Evolutionary conservation across 1,284 basidiomycete genomes (phyloP), one percentile per base, ranked within the genome.

Genomic region (Malassezia sp.): DNA sequence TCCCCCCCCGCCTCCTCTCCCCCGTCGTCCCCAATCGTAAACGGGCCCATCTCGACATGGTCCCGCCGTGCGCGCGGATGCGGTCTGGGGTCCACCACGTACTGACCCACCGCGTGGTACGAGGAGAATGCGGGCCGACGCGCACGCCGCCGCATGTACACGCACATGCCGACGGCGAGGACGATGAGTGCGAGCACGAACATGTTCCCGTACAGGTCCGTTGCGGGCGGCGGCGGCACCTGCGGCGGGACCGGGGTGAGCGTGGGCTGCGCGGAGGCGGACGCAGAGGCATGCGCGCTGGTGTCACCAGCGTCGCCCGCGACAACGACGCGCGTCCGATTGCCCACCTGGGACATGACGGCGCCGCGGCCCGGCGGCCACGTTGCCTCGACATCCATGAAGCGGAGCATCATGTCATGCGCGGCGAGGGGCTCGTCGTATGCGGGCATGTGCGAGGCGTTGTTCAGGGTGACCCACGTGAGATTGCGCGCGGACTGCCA

Each of bases 401-500:
- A 69, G 18, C 64, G 53, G 4, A 69, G 79, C 63, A 97, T 91
- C 93, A 97, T 96, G 72, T 97, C 91, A 71, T 96, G 89, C 4
- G 87, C 77, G 24, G 83, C 80, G 45, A 86, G 77, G 0, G 90
- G 91, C 10, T 84, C 75, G 71, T 97, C 91, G 67, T 80, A 91
- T 0, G 86, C 86, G 23, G 83, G 87, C 75, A 75, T 67, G 52
- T 64, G 67, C 34, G 60, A 63, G 11, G 59, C 86, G 49, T 86
- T 85, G 31, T 63, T 61, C 22, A 77, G 83, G 74, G 88, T 89
- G 56, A 81, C 85, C 63, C 93, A 96, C n/a, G 88, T 90, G 60
- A 97, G 72, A 67, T 90, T 90, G 38, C 91, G 77, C 2, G 83
- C 81, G 10, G 79, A 75, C 17, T 83, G 82, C 93, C 93, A 99